Evolutionary conservation across 2,329 filamentous ascomycete genomes (phyloP), one percentile per base, ranked within the genome.

Genomic region (Corniculantispora saksenae): DNA sequence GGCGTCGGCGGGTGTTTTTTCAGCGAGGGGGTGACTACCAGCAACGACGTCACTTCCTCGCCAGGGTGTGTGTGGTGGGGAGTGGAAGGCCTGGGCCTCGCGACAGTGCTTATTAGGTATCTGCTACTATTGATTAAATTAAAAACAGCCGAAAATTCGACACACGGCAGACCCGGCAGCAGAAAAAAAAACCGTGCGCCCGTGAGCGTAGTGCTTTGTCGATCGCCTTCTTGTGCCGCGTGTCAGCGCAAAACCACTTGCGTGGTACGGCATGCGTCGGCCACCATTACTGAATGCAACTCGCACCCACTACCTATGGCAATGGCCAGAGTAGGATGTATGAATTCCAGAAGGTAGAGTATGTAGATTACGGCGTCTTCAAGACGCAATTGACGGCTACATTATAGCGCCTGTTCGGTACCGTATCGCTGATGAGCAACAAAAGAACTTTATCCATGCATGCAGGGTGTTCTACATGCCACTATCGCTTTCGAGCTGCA

Each of bases 31-130:
- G 38, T 35, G 38, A 45, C 38, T n/a, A 51, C 21, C 47, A 35
- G 32, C 23, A 54, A 53, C 50, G 50, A 62, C 59, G 48, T 61
- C 48, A 61, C 59, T 25, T 58, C 32, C 9, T 51, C 13, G 48
- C 48, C 25, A 29, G 32, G 58, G 58, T 53, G 19, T 32, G 17
- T 17, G 21, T 27, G 23, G 21, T 43, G 12, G 17, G 38, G 12
- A n/a, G 35, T 27, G 21, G 23, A 29, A 43, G 9, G 12, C 6
- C 40, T 43, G 7, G 54, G 32, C 12, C 23, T 43, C 19, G 35
- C 25, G 21, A 17, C 10, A 12, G 27, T 57, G 54, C 23, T 19
- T 29, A 15, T 56, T 56, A 32, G 21, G 21, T 13, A 23, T 21
- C 47, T 13, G 23, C 47, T 50, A 21, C 21, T 50, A 9, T 21